Evolutionary conservation across 2,329 filamentous ascomycete genomes (phyloP).

Genomic region (Calonectria henricotiae): DNA sequence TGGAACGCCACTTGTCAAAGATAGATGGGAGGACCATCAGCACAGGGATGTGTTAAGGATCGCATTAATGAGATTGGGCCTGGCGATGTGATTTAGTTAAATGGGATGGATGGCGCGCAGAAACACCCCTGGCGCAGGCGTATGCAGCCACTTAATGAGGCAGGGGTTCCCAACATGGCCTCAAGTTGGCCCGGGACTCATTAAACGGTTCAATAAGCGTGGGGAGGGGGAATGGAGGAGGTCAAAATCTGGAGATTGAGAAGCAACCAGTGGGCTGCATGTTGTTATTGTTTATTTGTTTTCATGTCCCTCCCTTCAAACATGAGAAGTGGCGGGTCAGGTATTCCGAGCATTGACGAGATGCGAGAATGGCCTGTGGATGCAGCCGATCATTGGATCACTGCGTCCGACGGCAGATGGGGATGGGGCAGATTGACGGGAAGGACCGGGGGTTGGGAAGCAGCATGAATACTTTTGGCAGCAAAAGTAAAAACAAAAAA

Average conservation of each 20-base stretch:
- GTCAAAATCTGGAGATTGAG: slow-evolving; percentile 26
- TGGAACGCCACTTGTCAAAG: slow-evolving; percentile 44
- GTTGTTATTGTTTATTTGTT: slow-evolving; percentile 34
- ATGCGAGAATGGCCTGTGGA: slow-evolving; percentile 44
- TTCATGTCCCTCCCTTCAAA: slow-evolving; percentile 20
- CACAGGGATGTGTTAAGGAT: slow-evolving; percentile 43
- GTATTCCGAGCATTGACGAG: slow-evolving; percentile 27
- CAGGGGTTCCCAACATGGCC: slow-evolving; percentile 52
- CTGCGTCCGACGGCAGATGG: slow-evolving; percentile 32
- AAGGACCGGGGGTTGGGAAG: slow-evolving; percentile 27
- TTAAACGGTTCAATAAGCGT: slow-evolving; percentile 41
- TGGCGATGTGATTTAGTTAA: slow-evolving; percentile 50
- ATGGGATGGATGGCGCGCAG: slow-evolving; percentile 53
- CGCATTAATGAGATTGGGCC: slow-evolving; percentile 51
- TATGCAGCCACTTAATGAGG: slow-evolving; percentile 55
- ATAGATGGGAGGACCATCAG: slow-evolving; percentile 39
- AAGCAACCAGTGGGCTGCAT: slow-evolving; percentile 27
- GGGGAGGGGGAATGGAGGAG: slow-evolving; percentile 33
- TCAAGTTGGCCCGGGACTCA: slow-evolving; percentile 46
- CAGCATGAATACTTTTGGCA: slow-evolving; percentile 22
- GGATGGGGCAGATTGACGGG: slow-evolving; percentile 28
- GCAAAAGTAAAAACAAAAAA: slow-evolving; percentile 19
- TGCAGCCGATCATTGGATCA: slow-evolving; percentile 35
- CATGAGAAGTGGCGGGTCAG: slow-evolving; percentile 25
- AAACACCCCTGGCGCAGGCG: slow-evolving; percentile 52